Base-by-base conservation (phyloP, 768 basidiomycete species). In the Cystoderma amianthinum region DNA sequence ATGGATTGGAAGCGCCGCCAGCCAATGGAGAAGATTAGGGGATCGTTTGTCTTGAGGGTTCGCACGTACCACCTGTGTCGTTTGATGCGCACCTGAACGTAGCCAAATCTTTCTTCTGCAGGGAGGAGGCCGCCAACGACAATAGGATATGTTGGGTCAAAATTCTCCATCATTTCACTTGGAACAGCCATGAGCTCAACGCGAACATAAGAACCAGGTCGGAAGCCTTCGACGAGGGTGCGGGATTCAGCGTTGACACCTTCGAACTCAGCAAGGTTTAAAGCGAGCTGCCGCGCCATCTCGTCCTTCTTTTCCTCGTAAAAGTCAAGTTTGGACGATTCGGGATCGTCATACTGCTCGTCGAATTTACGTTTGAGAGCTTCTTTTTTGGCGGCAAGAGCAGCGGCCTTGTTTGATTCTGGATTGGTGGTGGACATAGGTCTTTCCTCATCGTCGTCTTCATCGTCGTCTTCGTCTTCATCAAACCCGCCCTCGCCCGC, bases 1-100 rank as follows among this genome's bases (percentile, higher is more conserved):
- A 95, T 69, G 0, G 79, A 85, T 61, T 99, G 96, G 71, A 98
- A 99, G 24, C 96, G 76, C 37, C 96, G 69, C 96, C 96, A 99
- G 13, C 96, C 96, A n/a, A 98, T 68, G 1, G 93, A 96, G 64
- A 98, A 77, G 48, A 98, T 87, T 43, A 99, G 75, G 0, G 96
- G 96, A 60, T 98, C 90, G 61, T 98, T 97, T 35, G 85, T 96
- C 71, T 99, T 99, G 48, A 98, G 76, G 2, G 90, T 94, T 53
- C 78, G 78, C 5, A 76, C 69, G 63, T 81, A 90, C 95, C 95
- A 98, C 40, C 96, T 76, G 60, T 99, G 96, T 42, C 94, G 76
- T 65, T 99, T 99, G 62, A 98, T 82, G 41, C 96, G 80, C 22
- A 94, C 93, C 61, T 97, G 94, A 15, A 97, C 72, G 64, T 83